phyloP scores from a whole-genome alignment of 176 grass and related monocot genomes.

The Oryza nivara region DNA sequence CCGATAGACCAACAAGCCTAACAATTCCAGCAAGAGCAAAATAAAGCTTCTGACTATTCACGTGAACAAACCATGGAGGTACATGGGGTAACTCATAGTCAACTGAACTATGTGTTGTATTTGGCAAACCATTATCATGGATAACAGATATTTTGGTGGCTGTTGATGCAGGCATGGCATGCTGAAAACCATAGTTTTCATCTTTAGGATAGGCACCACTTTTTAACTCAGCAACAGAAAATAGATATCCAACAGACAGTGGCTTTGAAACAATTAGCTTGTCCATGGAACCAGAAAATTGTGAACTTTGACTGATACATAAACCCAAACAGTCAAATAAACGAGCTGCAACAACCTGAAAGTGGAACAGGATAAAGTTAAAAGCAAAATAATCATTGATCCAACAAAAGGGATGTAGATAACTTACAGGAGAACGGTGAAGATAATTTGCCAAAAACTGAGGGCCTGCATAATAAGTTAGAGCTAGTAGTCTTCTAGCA shows the following conservation, averaged over 20 bases:
- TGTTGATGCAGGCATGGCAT: slow-evolving; percentile 31
- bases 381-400: slow-evolving; percentile 35
- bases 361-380: slow-evolving; percentile 40
- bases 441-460: slow-evolving; percentile 78
- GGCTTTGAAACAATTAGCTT: slow-evolving; percentile 79
- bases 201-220: slow-evolving; percentile 53
- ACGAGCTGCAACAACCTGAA: slow-evolving; percentile 64
- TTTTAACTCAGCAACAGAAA: slow-evolving; percentile 93
- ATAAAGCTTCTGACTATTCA: slow-evolving; percentile 75
- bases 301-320: slow-evolving; percentile 78
- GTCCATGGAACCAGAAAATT: slow-evolving; percentile 86
- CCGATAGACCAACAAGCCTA: slow-evolving; percentile 80
- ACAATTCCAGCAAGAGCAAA: slow-evolving; percentile 75
- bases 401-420: slow-evolving; percentile 21
- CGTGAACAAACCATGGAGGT: slow-evolving; percentile 84
- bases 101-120: slow-evolving; percentile 34
- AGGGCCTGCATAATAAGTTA: slow-evolving; percentile 89
- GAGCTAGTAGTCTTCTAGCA: slow-evolving; percentile 79
- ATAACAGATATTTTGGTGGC: slow-evolving; percentile 65
- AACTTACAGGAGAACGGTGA: slow-evolving; percentile 74
- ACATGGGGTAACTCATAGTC: slow-evolving; percentile 75
- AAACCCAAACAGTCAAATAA: slow-evolving; percentile 80
- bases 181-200: slow-evolving; percentile 43
- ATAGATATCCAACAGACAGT: slow-evolving; percentile 84
- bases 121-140: slow-evolving; percentile 52